Evolutionary conservation across 2,329 filamentous ascomycete genomes (phyloP), one percentile per base, ranked within the genome.

Genomic region (Pseudovirgaria hyperparasitica): DNA sequence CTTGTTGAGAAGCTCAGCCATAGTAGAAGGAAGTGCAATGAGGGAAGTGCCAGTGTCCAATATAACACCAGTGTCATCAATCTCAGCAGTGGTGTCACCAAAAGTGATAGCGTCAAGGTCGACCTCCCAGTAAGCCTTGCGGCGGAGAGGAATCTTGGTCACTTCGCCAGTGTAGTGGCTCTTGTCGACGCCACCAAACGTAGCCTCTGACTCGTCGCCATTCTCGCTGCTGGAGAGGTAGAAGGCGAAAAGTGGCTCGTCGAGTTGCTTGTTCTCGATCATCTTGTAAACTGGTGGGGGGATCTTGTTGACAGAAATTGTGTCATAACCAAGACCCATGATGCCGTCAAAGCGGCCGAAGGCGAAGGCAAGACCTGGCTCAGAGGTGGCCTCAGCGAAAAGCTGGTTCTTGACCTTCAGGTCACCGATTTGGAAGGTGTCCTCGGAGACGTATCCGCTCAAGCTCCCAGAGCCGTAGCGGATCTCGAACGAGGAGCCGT

Each of bases 121-220:
- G 30, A 98, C 87, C 70, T 98, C 90, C 90, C 90, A 98, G 72
- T 98, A 98, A 26, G 90, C 90, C 78, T 96, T 96, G 55, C 90
- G 82, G 58, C 90, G 82, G 43, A 98, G 73, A 29, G 90, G 90
- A 42, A 98, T 84, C 58, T 85, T 92, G 54, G 76, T 82, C 47
- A 98, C 71, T 58, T 96, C 77, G 49, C 90, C 90, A 20, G 69
- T 76, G 59, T 72, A 79, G 67, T 90, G 84, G 51, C 66, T 63
- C 62, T 84, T 64, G 58, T 96, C 77, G 35, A 93, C 60, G 40
- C 87, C 87, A 56, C 87, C 87, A 41, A 98, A 98, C 41, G 77
- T 75, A 34, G 76, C 86, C 62, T 86, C 86, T 22, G 86, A 94
- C 54, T 81, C 71, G 32, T 76, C 70, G 26, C 74, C 73, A 43